Conservation (phyloP, 768 basidiomycete species). For the Udeniomyces megalosporus region DNA sequence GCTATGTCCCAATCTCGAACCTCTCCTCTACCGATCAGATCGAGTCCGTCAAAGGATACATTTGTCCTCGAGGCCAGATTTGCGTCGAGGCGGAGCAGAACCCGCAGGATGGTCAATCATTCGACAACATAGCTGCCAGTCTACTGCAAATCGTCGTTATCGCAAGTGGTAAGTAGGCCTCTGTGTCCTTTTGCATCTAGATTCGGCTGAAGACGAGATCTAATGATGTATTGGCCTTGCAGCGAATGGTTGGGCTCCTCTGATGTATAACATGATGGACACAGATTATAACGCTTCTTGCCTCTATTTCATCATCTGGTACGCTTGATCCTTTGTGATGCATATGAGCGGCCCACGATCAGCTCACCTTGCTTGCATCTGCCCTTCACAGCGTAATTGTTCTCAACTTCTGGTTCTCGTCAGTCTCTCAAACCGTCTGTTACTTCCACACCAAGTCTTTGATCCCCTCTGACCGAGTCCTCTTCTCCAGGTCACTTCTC, state of each 20-base stretch:
- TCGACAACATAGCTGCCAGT: slow-evolving; percentile 72
- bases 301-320: slow-evolving; percentile 61
- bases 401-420: slow-evolving; percentile 50
- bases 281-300: slow-evolving; percentile 77
- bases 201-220: too few species aligned
- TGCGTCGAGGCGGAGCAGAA: slow-evolving; percentile 34
- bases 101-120: slow-evolving; percentile 38
- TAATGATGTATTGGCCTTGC: too few species aligned
- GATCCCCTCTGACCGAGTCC: too few species aligned
- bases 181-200: too few species aligned
- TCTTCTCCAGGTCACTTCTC: slow-evolving; percentile 37
- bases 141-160: slow-evolving; percentile 71
- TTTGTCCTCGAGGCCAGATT: slow-evolving; percentile 71
- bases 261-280: slow-evolving; percentile 66
- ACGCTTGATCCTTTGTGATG: too few species aligned
- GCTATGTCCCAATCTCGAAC: slow-evolving; percentile 31
- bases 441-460: too few species aligned
- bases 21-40: slow-evolving; percentile 31
- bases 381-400: slow-evolving; percentile 28
- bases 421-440: slow-evolving; percentile 23
- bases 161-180: slow-evolving; percentile 58
- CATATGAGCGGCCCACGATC: too few species aligned
- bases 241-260: slow-evolving; percentile 30
- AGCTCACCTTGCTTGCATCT: background rate
- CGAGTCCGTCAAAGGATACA: slow-evolving; percentile 56